Base-by-base conservation (phyloP, 345 rosid genomes). In the Salix koriyanagi region DNA sequence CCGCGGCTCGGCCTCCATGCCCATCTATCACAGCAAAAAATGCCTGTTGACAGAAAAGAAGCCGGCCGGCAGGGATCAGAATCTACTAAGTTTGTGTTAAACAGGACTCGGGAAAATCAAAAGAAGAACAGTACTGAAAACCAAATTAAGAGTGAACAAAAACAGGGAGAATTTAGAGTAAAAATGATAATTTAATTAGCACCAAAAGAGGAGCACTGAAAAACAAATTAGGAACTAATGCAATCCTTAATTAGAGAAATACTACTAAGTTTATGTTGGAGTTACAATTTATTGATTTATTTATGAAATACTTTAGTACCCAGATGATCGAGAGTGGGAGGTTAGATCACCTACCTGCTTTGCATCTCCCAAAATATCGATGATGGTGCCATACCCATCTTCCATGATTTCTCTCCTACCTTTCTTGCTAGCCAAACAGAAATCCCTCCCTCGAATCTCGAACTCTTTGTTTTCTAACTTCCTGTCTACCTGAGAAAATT, bases 11-110 rank as follows among this genome's bases (percentile, higher is more conserved):
- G 25, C 91, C 89, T 48, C 91, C 91, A 19, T 86, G 89, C 30
- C 91, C 91, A 37, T 88, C 91, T 46, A 88, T 82, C 15, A 88
- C 91, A 3, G 86, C 78, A 28, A 84, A 88, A 74, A 80, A 83
- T 0, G 88, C 91, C 88, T 88, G 73, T 12, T 25, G 2, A 44
- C 46, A 37, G 32, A 37, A 68, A 2, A 68, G 42, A 68, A 5
- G 46, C 42, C 4, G 7, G 2, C 26, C 4, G 7, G 2, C 26
- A 11, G 21, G 48, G 1, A 7, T 44, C 61, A 44, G 6, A 34
- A 34, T 5, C 37, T 34, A 5, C 37, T 4, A 34, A 5, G 37
- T 34, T 5, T 5, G 5, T 34, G 37, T 34, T 34, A 34, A 34
- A 34, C 36, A 34, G 36, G 6, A 0, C 36, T 34, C 36, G 36